Evolutionary conservation across 2,329 filamentous ascomycete genomes (phyloP), one percentile per base, ranked within the genome.

Genomic region (Fusarium stilboides): DNA sequence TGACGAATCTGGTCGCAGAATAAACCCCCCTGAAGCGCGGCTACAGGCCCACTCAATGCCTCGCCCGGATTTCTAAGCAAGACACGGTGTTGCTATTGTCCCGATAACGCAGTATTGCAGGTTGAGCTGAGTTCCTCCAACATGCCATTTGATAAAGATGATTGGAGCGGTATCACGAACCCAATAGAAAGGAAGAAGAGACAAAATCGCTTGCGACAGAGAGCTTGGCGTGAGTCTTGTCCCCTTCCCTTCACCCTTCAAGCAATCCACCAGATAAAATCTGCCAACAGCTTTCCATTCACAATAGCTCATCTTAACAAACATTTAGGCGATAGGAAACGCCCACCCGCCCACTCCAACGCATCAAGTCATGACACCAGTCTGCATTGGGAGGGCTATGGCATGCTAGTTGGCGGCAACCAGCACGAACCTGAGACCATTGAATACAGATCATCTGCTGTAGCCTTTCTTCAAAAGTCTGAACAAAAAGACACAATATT

Each of bases 191-290:
- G 47, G 17, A 51, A 28, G 17, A 51, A 28, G 34, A 20, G 22
- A 39, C 47, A 51, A n/a, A 28, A 5, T 4, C 47, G 47, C 17
- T 28, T 51, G 6, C 34, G 47, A 15, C 47, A 51, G 17, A 36
- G 34, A 39, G 47, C 47, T 20, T 51, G 47, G 47, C 47, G 47
- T 51, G 15, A 51, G 47, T 51, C 15, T 5, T 39, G 8, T n/a
- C 17, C 12, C 6, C 5, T 14, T n/a, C 15, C 10, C 15, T 4
- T 26, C 26, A 4, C 2, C n/a, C 15, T 4, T 6, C 9, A n/a
- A 26, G 2, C 19, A 33, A 17, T 5, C 2, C 10, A 15, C 17
- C 9, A 6, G 8, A 22, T 10, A 13, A 26, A 26, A 26, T 26
- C 24, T 47, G 5, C 14, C 9, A 8, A 6, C 7, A 22, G 2